These are phyloP conservation scores for Candida wancherniae DNA, from an alignment of 805 yeast species.

Conservation along the genomic window DNA sequence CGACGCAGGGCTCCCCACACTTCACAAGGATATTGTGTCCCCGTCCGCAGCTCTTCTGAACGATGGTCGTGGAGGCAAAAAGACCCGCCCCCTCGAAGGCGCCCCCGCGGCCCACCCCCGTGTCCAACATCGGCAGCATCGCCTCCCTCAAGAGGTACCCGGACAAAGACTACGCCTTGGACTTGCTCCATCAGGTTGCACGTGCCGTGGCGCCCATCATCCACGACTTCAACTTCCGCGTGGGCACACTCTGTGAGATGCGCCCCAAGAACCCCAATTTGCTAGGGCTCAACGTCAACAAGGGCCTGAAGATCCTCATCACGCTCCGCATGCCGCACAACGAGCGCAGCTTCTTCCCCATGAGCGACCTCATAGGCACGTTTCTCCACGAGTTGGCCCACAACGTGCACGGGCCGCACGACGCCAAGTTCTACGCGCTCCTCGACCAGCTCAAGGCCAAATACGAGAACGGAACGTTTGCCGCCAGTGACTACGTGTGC, in stretches of 20 bases:
- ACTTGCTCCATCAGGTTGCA: slow-evolving; percentile 64
- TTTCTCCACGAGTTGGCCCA: slow-evolving; percentile 87
- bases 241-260: slow-evolving; percentile 72
- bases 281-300: slow-evolving; percentile 78
- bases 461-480: slow-evolving; percentile 42
- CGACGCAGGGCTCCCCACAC: no score
- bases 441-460: slow-evolving; percentile 58
- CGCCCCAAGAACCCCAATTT: slow-evolving; percentile 63
- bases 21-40: not conserved
- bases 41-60: not conserved
- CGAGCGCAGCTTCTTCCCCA: slow-evolving; percentile 51
- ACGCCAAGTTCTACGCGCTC: slow-evolving; percentile 59
- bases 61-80: slow-evolving; percentile 11
- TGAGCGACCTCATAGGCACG: slow-evolving; percentile 69
- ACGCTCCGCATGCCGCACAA: slow-evolving; percentile 61
- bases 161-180: slow-evolving; percentile 37
- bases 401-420: slow-evolving; percentile 76
- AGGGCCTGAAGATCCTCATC: slow-evolving; percentile 67
- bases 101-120: slow-evolving; percentile 30
- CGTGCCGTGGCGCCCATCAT: slow-evolving; percentile 72
- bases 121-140: slow-evolving; percentile 30
- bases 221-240: slow-evolving; percentile 59
- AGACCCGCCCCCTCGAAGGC: slow-evolving; percentile 1
- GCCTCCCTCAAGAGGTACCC: slow-evolving; percentile 33
- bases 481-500: slow-evolving; percentile 46